A percentile compares a stretch with the other conserved stretches of the same genome.
Conservation (phyloP, 345 rosid genomes). For the Litchi chinensis region DNA sequence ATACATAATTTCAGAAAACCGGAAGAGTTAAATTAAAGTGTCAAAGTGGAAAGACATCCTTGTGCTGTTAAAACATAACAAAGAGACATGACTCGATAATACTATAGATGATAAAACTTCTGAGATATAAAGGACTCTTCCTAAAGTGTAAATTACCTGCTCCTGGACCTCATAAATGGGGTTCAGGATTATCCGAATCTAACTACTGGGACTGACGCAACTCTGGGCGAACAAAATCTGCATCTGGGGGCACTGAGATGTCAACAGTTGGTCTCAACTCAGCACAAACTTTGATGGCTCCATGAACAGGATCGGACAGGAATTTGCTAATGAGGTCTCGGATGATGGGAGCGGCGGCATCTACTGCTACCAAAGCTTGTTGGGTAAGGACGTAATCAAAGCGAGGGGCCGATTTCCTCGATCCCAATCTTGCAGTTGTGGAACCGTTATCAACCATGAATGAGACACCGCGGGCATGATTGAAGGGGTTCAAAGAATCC, state of each 20-base stretch:
- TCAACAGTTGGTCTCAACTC: slow-evolving; percentile 43
- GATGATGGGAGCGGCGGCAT: slow-evolving; percentile 35
- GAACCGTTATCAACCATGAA: slow-evolving; percentile 97
- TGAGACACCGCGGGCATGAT: slow-evolving; percentile 93
- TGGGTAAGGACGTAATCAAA: slow-evolving; percentile 81
- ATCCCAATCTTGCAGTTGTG: slow-evolving; percentile 85
- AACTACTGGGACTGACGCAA: slow-evolving; percentile 37
- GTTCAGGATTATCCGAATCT: background rate
- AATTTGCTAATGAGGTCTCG: slow-evolving; percentile 51
- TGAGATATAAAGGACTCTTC: too few relatives aligned
- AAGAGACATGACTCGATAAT: background rate
- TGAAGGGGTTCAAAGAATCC: slow-evolving; percentile 90
- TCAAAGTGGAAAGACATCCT: background rate
- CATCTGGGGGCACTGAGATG: slow-evolving; percentile 48
- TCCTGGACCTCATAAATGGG: background rate
- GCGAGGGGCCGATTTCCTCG: slow-evolving; percentile 91
- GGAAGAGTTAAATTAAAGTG: background rate
- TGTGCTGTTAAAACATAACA: background rate
- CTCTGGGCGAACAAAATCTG: slow-evolving; percentile 55
- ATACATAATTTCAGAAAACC: slow-evolving; percentile 3
- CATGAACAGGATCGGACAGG: slow-evolving; percentile 46
- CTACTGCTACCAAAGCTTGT: slow-evolving; percentile 65
- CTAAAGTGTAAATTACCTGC: background rate
- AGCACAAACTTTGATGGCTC: slow-evolving; percentile 40
- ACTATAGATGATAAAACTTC: background rate